Percentiles rank a stretch among this genome's conserved stretches.
Conservation (phyloP, 2,329 filamentous ascomycete genomes). For the Bisporella sp. region DNA sequence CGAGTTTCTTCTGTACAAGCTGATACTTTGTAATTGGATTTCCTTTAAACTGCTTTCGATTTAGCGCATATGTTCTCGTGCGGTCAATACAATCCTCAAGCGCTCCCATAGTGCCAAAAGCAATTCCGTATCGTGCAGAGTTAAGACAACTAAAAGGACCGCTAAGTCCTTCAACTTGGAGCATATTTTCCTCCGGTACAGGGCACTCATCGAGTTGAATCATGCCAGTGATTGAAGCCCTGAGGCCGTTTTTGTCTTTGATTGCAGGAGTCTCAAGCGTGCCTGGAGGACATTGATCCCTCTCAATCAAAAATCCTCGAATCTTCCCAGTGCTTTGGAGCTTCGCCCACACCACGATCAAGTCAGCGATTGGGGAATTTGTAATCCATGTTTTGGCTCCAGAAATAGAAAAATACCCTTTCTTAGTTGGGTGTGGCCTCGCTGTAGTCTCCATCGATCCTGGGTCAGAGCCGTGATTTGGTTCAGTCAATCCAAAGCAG, state of each 20-base stretch:
- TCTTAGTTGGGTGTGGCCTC: constrained; percentile 77
- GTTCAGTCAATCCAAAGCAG: constrained; percentile 85
- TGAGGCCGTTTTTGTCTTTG: constrained; percentile 90
- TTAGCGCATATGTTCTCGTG: constrained; percentile 79
- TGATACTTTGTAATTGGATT: constrained; percentile 96
- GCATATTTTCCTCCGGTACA: constrained; percentile 87
- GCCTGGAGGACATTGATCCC: constrained; percentile 75
- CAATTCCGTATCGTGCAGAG: constrained; percentile 87
- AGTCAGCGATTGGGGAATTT: constrained; percentile 82
- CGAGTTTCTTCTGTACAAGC: constrained; percentile 94
- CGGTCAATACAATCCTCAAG: constrained; percentile 84
- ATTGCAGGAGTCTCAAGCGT: constrained; percentile 87
- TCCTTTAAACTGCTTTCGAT: constrained; percentile 91
- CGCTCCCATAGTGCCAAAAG: constrained; percentile 88
- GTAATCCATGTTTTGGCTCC: constrained; percentile 95
- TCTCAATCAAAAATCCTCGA: constrained; percentile 83
- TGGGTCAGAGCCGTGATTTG: constrained; percentile 87
- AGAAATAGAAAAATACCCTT: constrained; percentile 71
- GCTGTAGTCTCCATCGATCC: constrained; percentile 85
- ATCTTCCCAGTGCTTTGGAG: constrained; percentile 89
- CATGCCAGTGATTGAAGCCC: constrained; percentile 95
- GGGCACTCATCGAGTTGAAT: constrained; percentile 91
- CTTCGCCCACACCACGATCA: constrained; percentile 89
- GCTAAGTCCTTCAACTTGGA: constrained; percentile 78
- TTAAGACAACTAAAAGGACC: constrained; percentile 95